A percentile compares a stretch with the other conserved stretches of the same genome.
phyloP scores from a whole-genome alignment of 768 basidiomycete genomes.

The Obba rivulosa region DNA sequence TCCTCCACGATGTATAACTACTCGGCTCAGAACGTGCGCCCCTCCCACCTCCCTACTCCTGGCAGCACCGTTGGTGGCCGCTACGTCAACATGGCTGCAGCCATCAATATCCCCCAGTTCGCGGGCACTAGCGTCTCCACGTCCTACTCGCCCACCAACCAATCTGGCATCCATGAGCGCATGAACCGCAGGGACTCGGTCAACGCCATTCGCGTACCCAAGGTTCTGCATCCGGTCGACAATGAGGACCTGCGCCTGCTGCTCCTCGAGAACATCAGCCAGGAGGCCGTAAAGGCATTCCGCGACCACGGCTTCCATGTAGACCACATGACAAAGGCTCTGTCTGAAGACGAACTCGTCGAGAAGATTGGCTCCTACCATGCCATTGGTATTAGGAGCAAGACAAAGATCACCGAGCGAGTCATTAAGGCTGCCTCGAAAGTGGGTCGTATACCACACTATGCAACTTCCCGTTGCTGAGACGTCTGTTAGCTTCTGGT shows the following conservation, averaged over 20 bases:
- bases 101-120: conserved; percentile 38
- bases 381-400: conserved; percentile 94
- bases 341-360: conserved; percentile 92
- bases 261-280: conserved; percentile 92
- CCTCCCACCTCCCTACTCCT: too few species aligned
- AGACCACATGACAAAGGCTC: conserved; percentile 79
- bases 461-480: background rate
- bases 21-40: too few species aligned
- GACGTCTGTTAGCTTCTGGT: conserved; percentile 65
- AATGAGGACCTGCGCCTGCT: conserved; percentile 79
- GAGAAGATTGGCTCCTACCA: conserved; percentile 80
- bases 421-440: conserved; percentile 85
- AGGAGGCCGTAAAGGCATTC: conserved; percentile 81
- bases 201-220: conserved; percentile 46
- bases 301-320: conserved; percentile 83
- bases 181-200: conserved; percentile 32
- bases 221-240: conserved; percentile 75
- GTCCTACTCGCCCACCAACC: conserved; percentile 43
- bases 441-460: conserved; percentile 36
- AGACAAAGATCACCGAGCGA: conserved; percentile 91
- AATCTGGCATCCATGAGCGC: conserved; percentile 41
- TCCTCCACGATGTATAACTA: too few species aligned
- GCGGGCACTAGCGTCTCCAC: conserved; percentile 36
- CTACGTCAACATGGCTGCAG: conserved; percentile 36
- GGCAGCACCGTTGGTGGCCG: too few species aligned